Percentiles rank a stretch among this genome's conserved stretches.
phyloP scores from a whole-genome alignment of 192 early-diverging fungal species.

The Coemansia sp. region DNA sequence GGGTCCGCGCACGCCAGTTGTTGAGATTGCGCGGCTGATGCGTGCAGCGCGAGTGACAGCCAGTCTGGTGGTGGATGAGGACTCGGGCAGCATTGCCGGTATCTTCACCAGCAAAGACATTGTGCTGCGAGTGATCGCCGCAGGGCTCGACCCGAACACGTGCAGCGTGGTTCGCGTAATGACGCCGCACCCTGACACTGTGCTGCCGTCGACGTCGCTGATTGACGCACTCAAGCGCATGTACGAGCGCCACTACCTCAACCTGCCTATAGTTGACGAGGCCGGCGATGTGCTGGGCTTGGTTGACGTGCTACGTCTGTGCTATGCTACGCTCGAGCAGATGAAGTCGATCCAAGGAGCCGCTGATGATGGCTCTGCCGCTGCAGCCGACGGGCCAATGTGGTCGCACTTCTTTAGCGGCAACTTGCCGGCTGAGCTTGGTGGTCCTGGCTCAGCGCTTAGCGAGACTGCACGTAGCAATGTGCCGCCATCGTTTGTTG shows the following conservation, averaged over 20 bases:
- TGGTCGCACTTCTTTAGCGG: slow-evolving; percentile 81
- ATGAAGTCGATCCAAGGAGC: slow-evolving; percentile 61
- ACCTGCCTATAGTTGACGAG: slow-evolving; percentile 77
- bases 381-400: slow-evolving; percentile 54
- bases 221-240: slow-evolving; percentile 81
- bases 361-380: slow-evolving; percentile 16
- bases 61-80: slow-evolving; percentile 69
- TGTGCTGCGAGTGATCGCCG: slow-evolving; percentile 84
- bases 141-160: slow-evolving; percentile 79
- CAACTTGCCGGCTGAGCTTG: slow-evolving; percentile 57
- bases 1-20: slow-evolving; percentile 61
- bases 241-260: slow-evolving; percentile 84
- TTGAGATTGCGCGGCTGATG: slow-evolving; percentile 74
- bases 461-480: slow-evolving; percentile 24
- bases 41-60: slow-evolving; percentile 70
- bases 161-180: slow-evolving; percentile 96
- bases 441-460: slow-evolving; percentile 43
- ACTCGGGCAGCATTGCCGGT: slow-evolving; percentile 65
- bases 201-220: slow-evolving; percentile 66
- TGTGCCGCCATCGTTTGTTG: slow-evolving; percentile 42
- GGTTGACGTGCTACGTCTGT: slow-evolving; percentile 79
- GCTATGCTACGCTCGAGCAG: slow-evolving; percentile 79
- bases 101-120: slow-evolving; percentile 93
- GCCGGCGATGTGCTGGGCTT: slow-evolving; percentile 68
- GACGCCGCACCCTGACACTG: slow-evolving; percentile 87